Base-by-base conservation (phyloP, 2,329 filamentous ascomycete genomes). In the Ambrosiella xylebori region DNA sequence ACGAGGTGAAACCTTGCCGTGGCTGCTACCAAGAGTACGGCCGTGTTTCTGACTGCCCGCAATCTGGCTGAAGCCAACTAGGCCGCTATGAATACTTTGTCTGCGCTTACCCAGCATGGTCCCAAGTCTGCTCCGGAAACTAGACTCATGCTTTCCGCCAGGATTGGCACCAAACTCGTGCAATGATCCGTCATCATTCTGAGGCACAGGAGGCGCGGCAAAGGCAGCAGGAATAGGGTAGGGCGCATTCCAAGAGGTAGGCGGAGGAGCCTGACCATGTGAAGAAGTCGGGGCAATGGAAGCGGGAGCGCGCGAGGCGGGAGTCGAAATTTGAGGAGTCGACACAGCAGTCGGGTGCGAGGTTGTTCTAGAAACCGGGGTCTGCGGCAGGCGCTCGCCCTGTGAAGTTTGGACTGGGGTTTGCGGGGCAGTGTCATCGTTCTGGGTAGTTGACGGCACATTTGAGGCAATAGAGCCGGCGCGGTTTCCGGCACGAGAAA, bases 101-200 rank as follows among this genome's bases (percentile, higher is more conserved):
- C 83, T 75, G 60, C 81, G 73, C 19, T 81, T 75, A 36, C 79
- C 77, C 50, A 87, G 76, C 72, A 87, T 83, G 11, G 84, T 87
- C 13, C 84, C 84, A 57, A 88, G 75, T 58, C 82, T 77, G 52
- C 81, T 63, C 15, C 61, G 61, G n/a, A 63, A 41, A 38, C 61
- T 58, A 19, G 41, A 47, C 52, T 59, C 59, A 39, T 59, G 67
- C 66, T 59, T 74, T 37, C 57, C 52, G 11, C 47, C 68, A 1
- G 73, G 75, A 60, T 73, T 70, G n/a, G 74, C 72, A 27, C 67
- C 67, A 50, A 68, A 66, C 58, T 74, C 72, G 35, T 19, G 27
- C n/a, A 54, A 15, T 19, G 15, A 9, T 11, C 39, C 38, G 41
- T 54, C 38, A 7, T 71, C 69, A 44, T 58, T 51, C n/a, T 56